Base-by-base conservation (phyloP, 768 basidiomycete genomes). In the Mycena vulgaris region DNA sequence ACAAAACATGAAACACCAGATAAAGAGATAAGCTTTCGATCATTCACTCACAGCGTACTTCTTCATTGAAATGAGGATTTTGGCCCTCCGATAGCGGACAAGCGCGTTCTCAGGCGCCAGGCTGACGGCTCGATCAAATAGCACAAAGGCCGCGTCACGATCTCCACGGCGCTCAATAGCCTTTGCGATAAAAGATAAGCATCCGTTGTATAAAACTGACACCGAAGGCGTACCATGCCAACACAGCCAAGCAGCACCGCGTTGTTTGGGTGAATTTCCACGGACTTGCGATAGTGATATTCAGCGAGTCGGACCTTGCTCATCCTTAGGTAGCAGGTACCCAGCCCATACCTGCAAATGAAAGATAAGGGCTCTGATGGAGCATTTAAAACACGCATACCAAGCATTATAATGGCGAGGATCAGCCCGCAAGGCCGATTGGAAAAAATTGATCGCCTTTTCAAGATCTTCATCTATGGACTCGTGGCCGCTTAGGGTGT, bases 321-420 rank as follows among this genome's bases (percentile, higher is more conserved):
- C 89, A 93, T 95, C 76, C 95, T 89, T 79, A 97, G 86, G 85
- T 98, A 99, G 78, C 96, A 98, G 39, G 95, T 95, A 70, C 98
- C 98, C 75, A 99, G 86, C n/a, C 98, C 98, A 81, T 99, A 99
- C 97, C 97, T 98, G 77, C 65, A 79, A 74, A 81, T 66, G 79
- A 69, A 64, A 74, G 77, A 82, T 81, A 77, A 81, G 77, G 66
- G 71, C 68, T 27, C 33, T 63, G 51, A 62, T 65, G 51, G 64
- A 71, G 74, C 59, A 76, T 51, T 60, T 17, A 17, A 71, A 74
- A 70, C 73, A 77, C 71, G 77, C 94, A 80, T 80, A 98, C 98
- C 98, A 99, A 62, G 98, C 98, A 83, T 98, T 97, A 82, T 99
- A 99, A 82, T 98, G 96, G 82, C 95, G 91, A 76, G 89, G 84